Conservation (phyloP, 2,329 filamentous ascomycete genomes). For the Diaporthe longicolla region DNA sequence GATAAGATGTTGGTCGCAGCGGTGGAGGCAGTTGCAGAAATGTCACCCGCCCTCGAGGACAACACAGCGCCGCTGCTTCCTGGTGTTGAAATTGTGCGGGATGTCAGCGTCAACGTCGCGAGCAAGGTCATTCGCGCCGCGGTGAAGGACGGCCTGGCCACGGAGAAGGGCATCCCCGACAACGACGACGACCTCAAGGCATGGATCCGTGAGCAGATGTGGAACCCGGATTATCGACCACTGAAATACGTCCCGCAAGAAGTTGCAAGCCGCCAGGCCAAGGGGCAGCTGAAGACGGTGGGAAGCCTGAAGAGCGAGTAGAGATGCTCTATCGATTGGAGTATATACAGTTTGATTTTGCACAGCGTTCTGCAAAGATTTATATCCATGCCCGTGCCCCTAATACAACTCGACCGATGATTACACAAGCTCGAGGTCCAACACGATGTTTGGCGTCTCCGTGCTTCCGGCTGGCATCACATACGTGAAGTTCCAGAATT, state of each 20-base stretch:
- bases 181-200: conserved; percentile 70
- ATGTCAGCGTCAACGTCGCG: conserved; percentile 84
- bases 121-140: conserved; percentile 81
- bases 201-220: conserved; percentile 87
- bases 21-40: conserved; percentile 77
- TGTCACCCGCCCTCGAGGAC: conserved; percentile 78
- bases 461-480: conserved; percentile 53
- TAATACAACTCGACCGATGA: neutral
- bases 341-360: conserved; percentile 4
- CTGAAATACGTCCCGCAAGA: conserved; percentile 69
- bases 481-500: conserved; percentile 63
- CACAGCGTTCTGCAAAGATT: neutral
- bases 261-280: conserved; percentile 70
- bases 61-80: conserved; percentile 78
- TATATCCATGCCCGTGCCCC: neutral
- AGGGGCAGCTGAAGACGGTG: conserved; percentile 68
- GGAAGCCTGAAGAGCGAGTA: conserved; percentile 53
- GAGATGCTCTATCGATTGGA: neutral
- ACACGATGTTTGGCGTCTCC: conserved; percentile 44
- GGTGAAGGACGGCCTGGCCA: conserved; percentile 76
- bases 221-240: conserved; percentile 78
- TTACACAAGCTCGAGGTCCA: conserved; percentile 42
- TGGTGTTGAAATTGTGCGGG: conserved; percentile 80
- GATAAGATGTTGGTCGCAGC: conserved; percentile 88
- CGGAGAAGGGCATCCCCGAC: conserved; percentile 74